Percentiles rank a stretch among this genome's conserved stretches.
Conservation (phyloP, 257 asterid species). For the Solanum chiquidenum region DNA sequence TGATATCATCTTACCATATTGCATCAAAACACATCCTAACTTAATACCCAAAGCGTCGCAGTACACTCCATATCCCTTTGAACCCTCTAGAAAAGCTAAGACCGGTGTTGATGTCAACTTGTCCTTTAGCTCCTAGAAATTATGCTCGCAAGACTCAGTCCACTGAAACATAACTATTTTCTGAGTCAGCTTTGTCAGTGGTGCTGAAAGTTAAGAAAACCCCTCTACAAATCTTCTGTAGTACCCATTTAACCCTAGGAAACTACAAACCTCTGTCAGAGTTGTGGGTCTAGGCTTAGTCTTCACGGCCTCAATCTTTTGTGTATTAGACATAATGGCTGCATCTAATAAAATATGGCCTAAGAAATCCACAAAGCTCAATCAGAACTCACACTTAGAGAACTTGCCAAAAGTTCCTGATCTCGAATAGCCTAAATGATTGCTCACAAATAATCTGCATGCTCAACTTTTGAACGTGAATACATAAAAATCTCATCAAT, state of each 20-base stretch:
- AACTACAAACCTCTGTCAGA: background rate
- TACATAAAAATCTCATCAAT: background rate
- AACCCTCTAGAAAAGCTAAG: background rate
- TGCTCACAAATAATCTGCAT: background rate
- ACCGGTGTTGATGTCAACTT: background rate
- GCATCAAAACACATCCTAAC: too few relatives aligned
- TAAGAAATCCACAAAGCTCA: background rate
- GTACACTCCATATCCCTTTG: too few relatives aligned
- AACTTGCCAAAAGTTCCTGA: background rate
- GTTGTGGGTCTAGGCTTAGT: too few relatives aligned
- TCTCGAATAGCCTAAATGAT: background rate
- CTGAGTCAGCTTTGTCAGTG: background rate
- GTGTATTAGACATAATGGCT: background rate
- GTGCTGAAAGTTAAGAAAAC: background rate
- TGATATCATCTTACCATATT: too few relatives aligned
- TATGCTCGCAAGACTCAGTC: background rate
- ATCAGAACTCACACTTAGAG: too few relatives aligned
- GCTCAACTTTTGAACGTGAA: background rate
- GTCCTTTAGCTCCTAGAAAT: too few relatives aligned
- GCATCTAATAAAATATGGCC: background rate
- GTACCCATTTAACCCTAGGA: background rate
- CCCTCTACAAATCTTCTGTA: too few relatives aligned
- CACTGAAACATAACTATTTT: background rate
- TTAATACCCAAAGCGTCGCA: too few relatives aligned
- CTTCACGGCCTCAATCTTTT: background rate